Percentiles rank a stretch among this genome's conserved stretches.
These are phyloP conservation scores for Rhizopogon parksii DNA, from an alignment of 1,284 basidiomycete genomes.

Conservation along the genomic window DNA sequence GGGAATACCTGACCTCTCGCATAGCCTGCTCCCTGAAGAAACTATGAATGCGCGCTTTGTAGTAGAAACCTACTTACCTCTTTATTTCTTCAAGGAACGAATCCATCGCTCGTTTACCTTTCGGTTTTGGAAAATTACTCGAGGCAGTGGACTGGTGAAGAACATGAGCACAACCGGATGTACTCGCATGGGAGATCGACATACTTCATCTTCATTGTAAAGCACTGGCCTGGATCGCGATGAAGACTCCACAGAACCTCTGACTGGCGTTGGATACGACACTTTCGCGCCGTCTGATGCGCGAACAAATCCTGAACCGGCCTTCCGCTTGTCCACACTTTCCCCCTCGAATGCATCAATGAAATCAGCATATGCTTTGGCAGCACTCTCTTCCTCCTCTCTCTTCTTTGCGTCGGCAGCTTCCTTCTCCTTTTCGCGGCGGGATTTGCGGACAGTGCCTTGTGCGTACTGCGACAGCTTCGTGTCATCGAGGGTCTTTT, in stretches of 20 bases:
- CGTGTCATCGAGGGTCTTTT: constrained; percentile 70
- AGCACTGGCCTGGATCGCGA: constrained; percentile 28
- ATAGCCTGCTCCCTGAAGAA: constrained; percentile 77
- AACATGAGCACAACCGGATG: constrained; percentile 4
- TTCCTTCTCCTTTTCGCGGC: constrained; percentile 82
- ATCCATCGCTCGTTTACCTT: constrained; percentile 92
- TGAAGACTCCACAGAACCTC: constrained; percentile 17
- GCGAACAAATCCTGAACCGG: constrained; percentile 68
- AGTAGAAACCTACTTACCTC: constrained; percentile 39
- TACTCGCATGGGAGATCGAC: background rate
- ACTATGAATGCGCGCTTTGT: background rate
- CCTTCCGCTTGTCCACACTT: constrained; percentile 42
- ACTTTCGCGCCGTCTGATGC: constrained; percentile 43
- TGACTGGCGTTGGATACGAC: constrained; percentile 41
- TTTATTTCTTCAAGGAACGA: constrained; percentile 91
- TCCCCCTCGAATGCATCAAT: constrained; percentile 81
- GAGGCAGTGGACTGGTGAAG: constrained; percentile 46
- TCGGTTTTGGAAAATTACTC: constrained; percentile 50
- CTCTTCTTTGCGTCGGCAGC: constrained; percentile 80
- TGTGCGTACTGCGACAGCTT: constrained; percentile 73
- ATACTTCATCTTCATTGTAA: constrained; percentile 28
- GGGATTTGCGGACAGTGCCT: constrained; percentile 69
- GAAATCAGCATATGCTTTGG: constrained; percentile 80
- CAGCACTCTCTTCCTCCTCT: constrained; percentile 76
- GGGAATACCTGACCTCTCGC: constrained; percentile 75